Evolutionary conservation across 1,284 basidiomycete species (phyloP).

Genomic region (Tilletia setariae): DNA sequence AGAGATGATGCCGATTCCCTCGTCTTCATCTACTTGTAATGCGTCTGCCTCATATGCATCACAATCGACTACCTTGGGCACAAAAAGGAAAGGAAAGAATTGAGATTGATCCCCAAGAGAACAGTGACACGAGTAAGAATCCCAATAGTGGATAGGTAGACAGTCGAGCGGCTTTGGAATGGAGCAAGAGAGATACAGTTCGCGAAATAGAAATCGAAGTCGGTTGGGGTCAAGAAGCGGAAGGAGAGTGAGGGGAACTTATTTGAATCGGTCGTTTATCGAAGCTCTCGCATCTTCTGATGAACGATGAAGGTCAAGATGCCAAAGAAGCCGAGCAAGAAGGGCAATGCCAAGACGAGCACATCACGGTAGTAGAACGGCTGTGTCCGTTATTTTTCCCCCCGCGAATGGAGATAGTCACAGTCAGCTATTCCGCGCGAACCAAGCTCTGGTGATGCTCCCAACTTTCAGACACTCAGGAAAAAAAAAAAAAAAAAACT

Average conservation of each 20-base stretch:
- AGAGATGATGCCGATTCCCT: not conserved
- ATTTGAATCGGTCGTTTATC: constrained; percentile 16
- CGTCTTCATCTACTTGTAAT: not conserved
- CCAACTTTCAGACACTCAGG: not conserved
- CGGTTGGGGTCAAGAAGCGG: not conserved
- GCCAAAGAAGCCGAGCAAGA: constrained; percentile 32
- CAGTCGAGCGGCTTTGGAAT: too few relatives aligned
- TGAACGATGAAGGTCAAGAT: constrained; percentile 25
- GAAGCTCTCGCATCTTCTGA: constrained; percentile 30
- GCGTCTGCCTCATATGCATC: not conserved
- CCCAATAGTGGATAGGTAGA: too few relatives aligned
- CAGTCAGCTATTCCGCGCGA: too few relatives aligned
- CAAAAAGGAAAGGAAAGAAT: not conserved
- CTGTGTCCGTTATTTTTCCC: not conserved
- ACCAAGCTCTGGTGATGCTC: too few relatives aligned
- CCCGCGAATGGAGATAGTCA: too few relatives aligned
- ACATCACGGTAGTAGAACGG: constrained; percentile 38
- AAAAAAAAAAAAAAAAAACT: not conserved
- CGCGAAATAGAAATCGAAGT: not conserved
- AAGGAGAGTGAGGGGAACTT: not conserved
- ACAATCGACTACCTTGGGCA: not conserved
- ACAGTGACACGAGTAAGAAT: not conserved
- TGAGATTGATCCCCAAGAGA: not conserved
- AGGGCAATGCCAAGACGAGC: constrained; percentile 35
- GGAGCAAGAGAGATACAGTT: not conserved